phyloP scores from a whole-genome alignment of 2,329 filamentous ascomycete genomes.

The Hymenoscyphus salicellus region DNA sequence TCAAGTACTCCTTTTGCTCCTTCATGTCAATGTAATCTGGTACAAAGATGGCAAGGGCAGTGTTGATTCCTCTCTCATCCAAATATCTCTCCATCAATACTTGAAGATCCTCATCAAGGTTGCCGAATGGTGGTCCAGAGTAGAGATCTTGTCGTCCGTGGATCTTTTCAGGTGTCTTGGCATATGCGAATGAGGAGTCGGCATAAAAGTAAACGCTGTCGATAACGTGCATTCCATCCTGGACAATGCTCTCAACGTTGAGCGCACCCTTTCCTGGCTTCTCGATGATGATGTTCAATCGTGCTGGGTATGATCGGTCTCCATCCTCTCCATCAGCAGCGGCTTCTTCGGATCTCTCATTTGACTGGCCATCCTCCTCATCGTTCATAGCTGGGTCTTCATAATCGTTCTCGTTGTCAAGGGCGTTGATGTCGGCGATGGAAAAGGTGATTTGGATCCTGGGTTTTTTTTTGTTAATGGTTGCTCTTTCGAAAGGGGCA shows the following conservation, averaged over 20 bases:
- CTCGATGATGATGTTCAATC: slow-evolving; percentile 82
- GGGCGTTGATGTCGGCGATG: slow-evolving; percentile 74
- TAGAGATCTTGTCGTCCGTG: slow-evolving; percentile 77
- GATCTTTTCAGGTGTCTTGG: slow-evolving; percentile 70
- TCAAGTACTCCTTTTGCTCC: slow-evolving; percentile 95
- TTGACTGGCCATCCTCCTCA: slow-evolving; percentile 51
- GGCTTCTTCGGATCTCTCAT: slow-evolving; percentile 53
- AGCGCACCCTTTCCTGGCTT: slow-evolving; percentile 83
- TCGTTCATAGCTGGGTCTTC: slow-evolving; percentile 56
- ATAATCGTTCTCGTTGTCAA: slow-evolving; percentile 57
- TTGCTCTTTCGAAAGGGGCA: slow-evolving; percentile 36
- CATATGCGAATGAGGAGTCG: slow-evolving; percentile 73
- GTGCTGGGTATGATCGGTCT: slow-evolving; percentile 69
- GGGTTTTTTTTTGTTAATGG: slow-evolving; percentile 25
- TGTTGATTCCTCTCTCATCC: slow-evolving; percentile 89
- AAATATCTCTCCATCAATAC: slow-evolving; percentile 88
- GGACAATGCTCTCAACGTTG: slow-evolving; percentile 79
- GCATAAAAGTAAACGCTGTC: slow-evolving; percentile 89
- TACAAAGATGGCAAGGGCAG: slow-evolving; percentile 81
- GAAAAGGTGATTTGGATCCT: slow-evolving; percentile 81
- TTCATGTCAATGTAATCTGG: slow-evolving; percentile 97
- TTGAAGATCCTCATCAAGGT: slow-evolving; percentile 94
- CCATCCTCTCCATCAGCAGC: slow-evolving; percentile 36
- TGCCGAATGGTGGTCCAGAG: slow-evolving; percentile 87
- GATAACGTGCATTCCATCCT: slow-evolving; percentile 82